Evolutionary conservation across 192 early-diverging fungal genomes (phyloP), one percentile per base, ranked within the genome.

Genomic region (Podila minutissima): DNA sequence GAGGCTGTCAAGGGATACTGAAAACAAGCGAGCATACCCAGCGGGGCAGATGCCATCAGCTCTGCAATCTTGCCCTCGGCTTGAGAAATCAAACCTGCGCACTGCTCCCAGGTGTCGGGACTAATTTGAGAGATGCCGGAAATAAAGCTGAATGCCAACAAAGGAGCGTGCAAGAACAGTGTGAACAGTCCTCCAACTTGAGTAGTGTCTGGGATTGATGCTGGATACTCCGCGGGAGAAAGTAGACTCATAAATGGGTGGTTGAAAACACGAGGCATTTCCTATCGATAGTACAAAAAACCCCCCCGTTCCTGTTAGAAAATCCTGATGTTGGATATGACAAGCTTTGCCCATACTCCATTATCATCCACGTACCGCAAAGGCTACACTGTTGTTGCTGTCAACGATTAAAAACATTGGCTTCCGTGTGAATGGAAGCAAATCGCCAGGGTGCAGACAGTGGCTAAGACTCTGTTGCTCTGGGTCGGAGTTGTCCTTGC

Each of bases 401-500:
- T 99, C 98, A 20, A 99, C 89, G 63, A 99, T 89, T 24, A 98
- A 75, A 70, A 98, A 98, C 71, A 99, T 85, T 8, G 98, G 95
- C 66, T 98, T 98, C 61, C 98, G 87, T 50, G 97, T 97, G 66
- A 96, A 98, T 0, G 98, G 98, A 12, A 98, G 75, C 33, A 99
- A 86, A 70, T 99, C 98, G 4, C 88, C 87, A 5, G 97, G 97
- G 69, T 97, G 94, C 22, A 98, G 83, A 26, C 94, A 92, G 81
- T 97, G 93, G 71, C 89, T 83, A 29, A 83, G 79, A 24, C 62
- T 81, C 58, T 71, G 86, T 50, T 84, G 86, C 19, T 72, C 78
- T 26, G 53, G 66, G 6, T 83, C 86, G 13, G 69, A 62, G 48
- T 92, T 93, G 29, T 95, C 93, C 67, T 94, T 96, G 10, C 92